These are phyloP conservation scores for Chiua virens DNA, from an alignment of 768 basidiomycete species.

Conservation along the genomic window DNA sequence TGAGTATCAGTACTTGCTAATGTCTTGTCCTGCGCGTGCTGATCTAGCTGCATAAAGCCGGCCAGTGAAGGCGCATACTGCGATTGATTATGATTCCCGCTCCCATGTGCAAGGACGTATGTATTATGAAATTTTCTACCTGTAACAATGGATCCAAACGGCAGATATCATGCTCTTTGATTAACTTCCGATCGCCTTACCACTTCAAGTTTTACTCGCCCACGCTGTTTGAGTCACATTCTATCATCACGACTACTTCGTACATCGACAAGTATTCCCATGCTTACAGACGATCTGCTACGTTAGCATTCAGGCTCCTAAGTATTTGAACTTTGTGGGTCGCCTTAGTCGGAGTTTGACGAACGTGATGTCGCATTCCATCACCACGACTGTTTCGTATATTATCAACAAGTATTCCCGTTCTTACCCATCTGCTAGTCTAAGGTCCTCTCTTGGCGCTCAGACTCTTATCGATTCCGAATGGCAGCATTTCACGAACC, in stretches of 20 bases:
- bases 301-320: too few species aligned
- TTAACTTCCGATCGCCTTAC: too few species aligned
- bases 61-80: constrained; percentile 82
- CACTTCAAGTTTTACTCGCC: too few species aligned
- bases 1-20: constrained; percentile 52
- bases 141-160: constrained; percentile 5
- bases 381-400: constrained; percentile 59
- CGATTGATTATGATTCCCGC: constrained; percentile 47
- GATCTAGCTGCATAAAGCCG: constrained; percentile 46
- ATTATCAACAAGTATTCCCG: constrained; percentile 65
- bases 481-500: constrained; percentile 82
- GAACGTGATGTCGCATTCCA: constrained; percentile 33
- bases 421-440: constrained; percentile 44
- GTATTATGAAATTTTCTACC: background rate
- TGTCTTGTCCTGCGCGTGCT: background rate
- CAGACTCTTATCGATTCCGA: constrained; percentile 40
- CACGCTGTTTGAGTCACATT: too few species aligned
- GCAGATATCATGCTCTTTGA: too few species aligned
- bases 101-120: constrained; percentile 1
- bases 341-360: background rate
- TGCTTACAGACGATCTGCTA: too few species aligned
- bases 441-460: constrained; percentile 8
- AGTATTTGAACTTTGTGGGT: background rate
- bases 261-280: too few species aligned
- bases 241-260: too few species aligned